phyloP scores from a whole-genome alignment of 108 stramenopile species.

The Discostella pseudostelligera region DNA sequence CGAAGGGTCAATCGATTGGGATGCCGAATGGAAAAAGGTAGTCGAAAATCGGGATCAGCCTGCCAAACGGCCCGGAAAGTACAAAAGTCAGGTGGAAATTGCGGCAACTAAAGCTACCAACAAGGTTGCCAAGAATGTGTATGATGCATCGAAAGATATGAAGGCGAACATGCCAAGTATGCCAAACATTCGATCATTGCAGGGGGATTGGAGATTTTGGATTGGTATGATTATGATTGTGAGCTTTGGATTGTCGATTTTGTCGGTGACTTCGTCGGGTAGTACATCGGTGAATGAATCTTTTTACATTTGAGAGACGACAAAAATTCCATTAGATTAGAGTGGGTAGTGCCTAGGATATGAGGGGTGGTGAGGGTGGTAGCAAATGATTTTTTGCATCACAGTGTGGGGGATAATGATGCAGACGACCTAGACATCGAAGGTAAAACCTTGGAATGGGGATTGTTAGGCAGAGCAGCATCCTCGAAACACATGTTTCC shows the following conservation, averaged over 20 bases:
- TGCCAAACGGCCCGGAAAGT: constrained; percentile 19
- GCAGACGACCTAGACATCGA: no score
- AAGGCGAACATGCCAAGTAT: constrained; percentile 20
- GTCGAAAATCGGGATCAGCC: constrained; percentile 40
- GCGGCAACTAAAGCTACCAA: constrained; percentile 34
- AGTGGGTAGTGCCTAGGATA: no score
- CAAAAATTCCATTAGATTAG: not conserved
- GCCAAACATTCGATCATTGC: constrained; percentile 33
- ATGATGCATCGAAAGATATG: constrained; percentile 37
- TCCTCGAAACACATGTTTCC: no score
- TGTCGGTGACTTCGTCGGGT: constrained; percentile 22
- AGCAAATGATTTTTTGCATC: no score
- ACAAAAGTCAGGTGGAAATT: constrained; percentile 37
- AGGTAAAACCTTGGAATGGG: no score
- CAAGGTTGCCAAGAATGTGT: constrained; percentile 45
- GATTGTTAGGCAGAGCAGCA: no score
- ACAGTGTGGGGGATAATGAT: no score
- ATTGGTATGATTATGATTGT: constrained; percentile 38
- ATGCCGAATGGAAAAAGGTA: constrained; percentile 47
- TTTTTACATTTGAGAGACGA: constrained; percentile 39
- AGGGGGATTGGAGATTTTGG: constrained; percentile 48
- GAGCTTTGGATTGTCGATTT: constrained; percentile 37
- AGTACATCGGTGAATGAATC: constrained; percentile 29
- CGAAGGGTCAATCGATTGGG: constrained; percentile 39
- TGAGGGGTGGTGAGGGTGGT: no score